phyloP scores from a whole-genome alignment of 2,329 filamentous ascomycete species.

The Calonectria hawksworthii region DNA sequence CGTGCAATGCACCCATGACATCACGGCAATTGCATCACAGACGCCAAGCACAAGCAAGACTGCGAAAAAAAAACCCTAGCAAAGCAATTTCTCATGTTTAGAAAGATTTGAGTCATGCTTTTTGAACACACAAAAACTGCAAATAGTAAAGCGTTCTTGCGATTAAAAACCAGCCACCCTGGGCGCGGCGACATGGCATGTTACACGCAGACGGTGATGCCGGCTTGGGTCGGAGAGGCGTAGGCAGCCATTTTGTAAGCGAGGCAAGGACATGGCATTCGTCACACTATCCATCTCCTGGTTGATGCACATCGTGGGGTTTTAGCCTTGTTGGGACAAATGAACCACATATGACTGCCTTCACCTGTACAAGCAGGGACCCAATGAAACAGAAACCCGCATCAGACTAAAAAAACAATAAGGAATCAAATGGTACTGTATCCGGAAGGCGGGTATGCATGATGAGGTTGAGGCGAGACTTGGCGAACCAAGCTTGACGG shows the following conservation, averaged over 20 bases:
- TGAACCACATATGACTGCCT: background rate
- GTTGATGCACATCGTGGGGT: slow-evolving; percentile 11
- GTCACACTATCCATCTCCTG: background rate
- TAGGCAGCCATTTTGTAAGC: slow-evolving; percentile 16
- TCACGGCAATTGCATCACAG: slow-evolving; percentile 21
- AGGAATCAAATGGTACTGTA: background rate
- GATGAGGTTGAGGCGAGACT: slow-evolving; percentile 3
- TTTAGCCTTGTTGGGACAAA: slow-evolving; percentile 11
- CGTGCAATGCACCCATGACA: slow-evolving; percentile 29
- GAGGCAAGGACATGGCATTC: background rate
- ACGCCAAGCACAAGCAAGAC: slow-evolving; percentile 6
- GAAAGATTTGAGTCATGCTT: slow-evolving; percentile 5
- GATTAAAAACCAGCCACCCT: slow-evolving; percentile 10
- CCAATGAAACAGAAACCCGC: background rate
- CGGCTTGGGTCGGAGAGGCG: slow-evolving; percentile 14
- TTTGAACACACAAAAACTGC: background rate
- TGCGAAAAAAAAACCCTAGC: slow-evolving; percentile 2
- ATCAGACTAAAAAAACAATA: background rate
- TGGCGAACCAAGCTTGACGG: background rate
- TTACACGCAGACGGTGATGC: slow-evolving; percentile 38
- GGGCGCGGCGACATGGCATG: slow-evolving; percentile 25
- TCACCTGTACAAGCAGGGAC: background rate
- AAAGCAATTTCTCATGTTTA: background rate
- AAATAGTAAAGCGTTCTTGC: background rate
- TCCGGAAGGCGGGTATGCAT: slow-evolving; percentile 11